Base-by-base conservation (phyloP, 179 eudicot genomes). In the Actinidia polygama region DNA sequence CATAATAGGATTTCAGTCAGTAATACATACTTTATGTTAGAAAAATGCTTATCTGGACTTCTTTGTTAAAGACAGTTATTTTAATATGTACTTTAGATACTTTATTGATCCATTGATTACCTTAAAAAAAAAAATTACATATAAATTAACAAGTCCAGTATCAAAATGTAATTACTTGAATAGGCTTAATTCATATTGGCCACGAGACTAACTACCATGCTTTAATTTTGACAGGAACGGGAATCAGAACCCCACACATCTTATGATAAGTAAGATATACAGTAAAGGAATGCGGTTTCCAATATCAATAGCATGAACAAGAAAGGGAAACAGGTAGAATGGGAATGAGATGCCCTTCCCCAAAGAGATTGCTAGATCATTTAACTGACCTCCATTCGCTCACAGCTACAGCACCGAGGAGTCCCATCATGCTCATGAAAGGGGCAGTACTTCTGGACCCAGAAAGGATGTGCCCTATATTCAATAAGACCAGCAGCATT, bases 341-440 rank as follows among this genome's bases (percentile, higher is more conserved):
- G 80, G 24, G 58, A 78, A 7, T 14, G 21, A 62, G 7, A 62
- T 62, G 68, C n/a, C 68, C 79, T 36, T 77, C 59, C 26, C 18
- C 64, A 40, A 76, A 55, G 55, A 10, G 51, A n/a, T 10, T 14
- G 40, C 80, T 77, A 77, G 21, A 21, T 46, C 36, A 46, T 46
- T 44, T 61, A 46, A 71, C 86, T 81, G 75, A 95, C 97, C 92
- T 95, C 97, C 94, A 93, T 91, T 83, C 96, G 87, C 79, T 95
- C 97, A 85, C 98, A 95, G 86, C 97, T 95, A 87, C 98, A 95
- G 80, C 98, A 95, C 73, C 96, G 89, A 68, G 97, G 94, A 62
- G 97, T 93, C 83, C 94, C 91, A 87, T 95, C 97, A 73, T 81
- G 91, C 85, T 95, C 98, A 80, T 95, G 98, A 79, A 80, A 73